These are phyloP conservation scores for Ceratocystis lukuohia DNA, from an alignment of 2,329 filamentous ascomycete species.

Conservation along the genomic window DNA sequence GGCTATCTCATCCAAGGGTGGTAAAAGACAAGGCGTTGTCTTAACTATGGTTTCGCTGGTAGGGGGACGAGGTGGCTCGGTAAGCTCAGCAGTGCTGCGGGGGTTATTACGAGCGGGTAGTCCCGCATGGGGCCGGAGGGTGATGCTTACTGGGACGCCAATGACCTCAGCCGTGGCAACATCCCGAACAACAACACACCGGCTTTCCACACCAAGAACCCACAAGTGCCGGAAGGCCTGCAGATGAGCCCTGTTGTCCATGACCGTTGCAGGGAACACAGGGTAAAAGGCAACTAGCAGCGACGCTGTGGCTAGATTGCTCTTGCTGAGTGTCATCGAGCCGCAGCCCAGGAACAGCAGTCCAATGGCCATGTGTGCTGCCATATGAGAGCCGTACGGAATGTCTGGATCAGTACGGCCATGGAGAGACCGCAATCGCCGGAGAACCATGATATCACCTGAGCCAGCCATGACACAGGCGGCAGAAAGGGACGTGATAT, in stretches of 20 bases:
- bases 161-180: constrained; percentile 71
- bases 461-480: constrained; percentile 93
- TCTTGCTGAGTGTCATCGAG: constrained; percentile 81
- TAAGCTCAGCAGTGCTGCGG: constrained; percentile 20
- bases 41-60: constrained; percentile 24
- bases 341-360: constrained; percentile 85
- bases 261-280: constrained; percentile 73
- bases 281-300: constrained; percentile 89
- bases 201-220: constrained; percentile 81
- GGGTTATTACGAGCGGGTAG: not conserved
- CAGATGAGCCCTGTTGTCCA: constrained; percentile 87
- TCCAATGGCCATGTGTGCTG: constrained; percentile 82
- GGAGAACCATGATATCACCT: constrained; percentile 73
- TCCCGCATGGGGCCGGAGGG: constrained; percentile 34
- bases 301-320: constrained; percentile 71
- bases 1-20: constrained; percentile 50
- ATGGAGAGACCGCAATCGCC: constrained; percentile 75
- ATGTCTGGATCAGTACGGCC: constrained; percentile 72
- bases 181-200: constrained; percentile 80
- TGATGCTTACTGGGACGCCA: constrained; percentile 55
- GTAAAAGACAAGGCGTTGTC: constrained; percentile 46
- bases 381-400: constrained; percentile 86
- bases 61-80: constrained; percentile 20
- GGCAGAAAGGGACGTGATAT: constrained; percentile 66
- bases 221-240: constrained; percentile 96